Evolutionary conservation across 495 filamentous ascomycete genomes (phyloP), one percentile per base, ranked within the genome.

Genomic region (Neurospora africana): DNA sequence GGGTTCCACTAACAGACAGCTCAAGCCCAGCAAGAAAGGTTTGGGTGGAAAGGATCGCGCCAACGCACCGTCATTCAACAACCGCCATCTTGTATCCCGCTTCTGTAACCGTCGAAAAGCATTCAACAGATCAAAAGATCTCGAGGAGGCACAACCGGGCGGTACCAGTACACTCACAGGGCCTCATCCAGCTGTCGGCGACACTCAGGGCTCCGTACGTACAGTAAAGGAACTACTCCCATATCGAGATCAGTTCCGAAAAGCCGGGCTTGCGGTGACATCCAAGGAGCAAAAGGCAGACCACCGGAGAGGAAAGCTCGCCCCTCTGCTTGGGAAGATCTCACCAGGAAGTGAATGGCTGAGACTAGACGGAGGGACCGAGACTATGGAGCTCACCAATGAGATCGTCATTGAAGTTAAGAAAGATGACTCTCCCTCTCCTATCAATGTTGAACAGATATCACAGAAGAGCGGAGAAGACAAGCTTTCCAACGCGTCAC

Each of bases 181-280:
- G 9, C 76, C 79, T 39, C 79, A 79, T 17, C 74, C 79, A 0
- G 80, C 81, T 5, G 74, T 76, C 9, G 76, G 74, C 0, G 77
- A 80, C 9, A 79, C 78, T 0, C 79, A 78, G 15, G 67, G 74
- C 8, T 86, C 84, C 21, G 74, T 82, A 23, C 76, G 82, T 68
- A 86, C 85, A 6, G 79, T 87, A 1, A 76, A 83, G 36, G 82
- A 82, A 68, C 75, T 86, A 11, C 70, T 83, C 10, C 84, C 85
- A 13, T 86, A 82, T 68, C 80, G 75, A 70, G 73, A 81, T 5
- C 78, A 87, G 65, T 85, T 87, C 44, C 77, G 75, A 71, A 78
- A 78, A 58, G 83, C 83, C 38, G 85, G 85, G 1, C 82, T 87
- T 47, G 84, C 84, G 0, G 82, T 86, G 5, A 86, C 85, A 33